Conservation (phyloP, 768 basidiomycete genomes). For the Pluteus cervinus region DNA sequence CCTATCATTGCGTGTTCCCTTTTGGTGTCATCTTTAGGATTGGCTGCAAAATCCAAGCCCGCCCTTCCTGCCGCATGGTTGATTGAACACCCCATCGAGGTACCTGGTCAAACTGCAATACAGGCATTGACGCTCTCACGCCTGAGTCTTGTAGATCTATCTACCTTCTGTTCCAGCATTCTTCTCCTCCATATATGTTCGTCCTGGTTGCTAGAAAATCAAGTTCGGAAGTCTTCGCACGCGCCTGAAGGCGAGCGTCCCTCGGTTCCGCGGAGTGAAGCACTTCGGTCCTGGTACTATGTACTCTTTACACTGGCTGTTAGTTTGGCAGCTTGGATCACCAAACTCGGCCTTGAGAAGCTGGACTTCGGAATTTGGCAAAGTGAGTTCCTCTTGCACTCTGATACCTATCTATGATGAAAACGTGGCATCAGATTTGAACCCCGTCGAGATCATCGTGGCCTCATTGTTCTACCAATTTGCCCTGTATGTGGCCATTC, state of each 20-base stretch:
- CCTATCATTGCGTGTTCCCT: constrained; percentile 74
- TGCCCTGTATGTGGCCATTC: constrained; percentile 80
- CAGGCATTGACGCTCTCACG: constrained; percentile 62
- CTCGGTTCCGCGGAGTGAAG: constrained; percentile 74
- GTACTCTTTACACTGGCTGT: constrained; percentile 55
- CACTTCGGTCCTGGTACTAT: constrained; percentile 55
- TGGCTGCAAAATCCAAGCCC: constrained; percentile 20
- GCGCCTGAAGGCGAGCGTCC: constrained; percentile 63
- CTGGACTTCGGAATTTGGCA: constrained; percentile 58
- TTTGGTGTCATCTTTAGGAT: constrained; percentile 44
- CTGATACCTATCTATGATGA: too few species aligned
- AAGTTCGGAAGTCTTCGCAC: constrained; percentile 28
- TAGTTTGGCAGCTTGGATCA: constrained; percentile 40
- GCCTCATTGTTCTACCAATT: constrained; percentile 86
- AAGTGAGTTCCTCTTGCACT: constrained; percentile 39
- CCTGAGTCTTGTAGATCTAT: constrained; percentile 70
- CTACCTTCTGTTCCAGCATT: constrained; percentile 75
- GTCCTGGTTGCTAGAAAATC: constrained; percentile 69
- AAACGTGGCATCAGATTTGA: constrained; percentile 71
- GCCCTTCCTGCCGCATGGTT: constrained; percentile 61
- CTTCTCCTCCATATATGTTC: constrained; percentile 74
- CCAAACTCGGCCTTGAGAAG: constrained; percentile 39
- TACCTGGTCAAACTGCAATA: constrained; percentile 41
- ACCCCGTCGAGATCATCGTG: constrained; percentile 65
- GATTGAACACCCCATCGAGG: constrained; percentile 64